Evolutionary conservation across 2,329 filamentous ascomycete genomes (phyloP).

Genomic region (Clarireedia sp.): DNA sequence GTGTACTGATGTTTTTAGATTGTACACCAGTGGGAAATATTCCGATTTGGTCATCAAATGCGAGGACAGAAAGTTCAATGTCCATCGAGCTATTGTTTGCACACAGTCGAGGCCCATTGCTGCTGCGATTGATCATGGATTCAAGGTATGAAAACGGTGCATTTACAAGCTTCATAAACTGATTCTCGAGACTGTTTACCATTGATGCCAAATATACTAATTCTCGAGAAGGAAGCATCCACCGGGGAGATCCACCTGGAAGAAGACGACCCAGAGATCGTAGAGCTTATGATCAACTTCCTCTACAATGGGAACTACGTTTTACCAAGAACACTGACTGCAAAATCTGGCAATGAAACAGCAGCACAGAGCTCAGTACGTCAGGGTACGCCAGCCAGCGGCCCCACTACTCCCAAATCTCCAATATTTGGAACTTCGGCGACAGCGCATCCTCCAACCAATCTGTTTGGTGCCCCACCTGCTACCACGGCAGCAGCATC

Average conservation of each 20-base stretch:
- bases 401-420: not conserved
- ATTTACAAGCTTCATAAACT: not conserved
- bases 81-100: constrained; percentile 19
- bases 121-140: constrained; percentile 13
- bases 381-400: not conserved
- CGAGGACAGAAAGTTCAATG: constrained; percentile 13
- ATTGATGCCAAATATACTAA: not conserved
- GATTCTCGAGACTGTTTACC: no score
- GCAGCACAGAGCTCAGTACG: not conserved
- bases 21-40: constrained; percentile 8
- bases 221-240: constrained; percentile 3
- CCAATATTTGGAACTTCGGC: not conserved
- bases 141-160: not conserved
- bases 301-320: constrained; percentile 1
- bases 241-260: constrained; percentile 7
- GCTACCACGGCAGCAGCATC: not conserved
- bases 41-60: constrained; percentile 17
- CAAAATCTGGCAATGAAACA: not conserved
- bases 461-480: not conserved
- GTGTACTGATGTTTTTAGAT: not conserved
- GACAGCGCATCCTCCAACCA: not conserved
- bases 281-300: constrained; percentile 10
- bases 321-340: not conserved
- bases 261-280: constrained; percentile 9
- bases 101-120: constrained; percentile 15